Conservation (phyloP, 176 grass and related monocot species). For the Oryza nivara region DNA sequence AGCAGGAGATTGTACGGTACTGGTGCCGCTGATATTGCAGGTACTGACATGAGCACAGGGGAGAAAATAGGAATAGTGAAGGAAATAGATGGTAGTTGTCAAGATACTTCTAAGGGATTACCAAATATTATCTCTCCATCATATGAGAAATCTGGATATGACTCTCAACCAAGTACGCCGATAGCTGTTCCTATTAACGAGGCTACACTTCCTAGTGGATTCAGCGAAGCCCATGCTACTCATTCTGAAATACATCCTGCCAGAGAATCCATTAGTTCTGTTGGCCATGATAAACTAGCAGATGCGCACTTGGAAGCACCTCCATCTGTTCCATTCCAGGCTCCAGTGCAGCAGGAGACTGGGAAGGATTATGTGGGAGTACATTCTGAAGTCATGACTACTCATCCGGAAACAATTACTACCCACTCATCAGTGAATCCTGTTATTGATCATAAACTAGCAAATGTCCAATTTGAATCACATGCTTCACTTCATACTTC, state of each 20-base stretch:
- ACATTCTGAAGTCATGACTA: constrained; percentile 29
- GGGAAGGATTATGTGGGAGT: constrained; percentile 40
- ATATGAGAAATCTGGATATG: constrained; percentile 49
- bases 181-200: constrained; percentile 57
- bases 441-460: constrained; percentile 30
- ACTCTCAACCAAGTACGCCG: constrained; percentile 61
- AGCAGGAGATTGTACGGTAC: constrained; percentile 48
- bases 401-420: constrained; percentile 2
- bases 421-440: constrained; percentile 40
- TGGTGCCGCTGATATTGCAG: constrained; percentile 28
- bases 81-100: constrained; percentile 44
- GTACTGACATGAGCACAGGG: constrained; percentile 28
- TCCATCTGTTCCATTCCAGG: constrained; percentile 35
- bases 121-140: constrained; percentile 48
- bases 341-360: constrained; percentile 45
- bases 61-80: constrained; percentile 45
- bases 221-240: constrained; percentile 29
- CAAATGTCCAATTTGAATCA: constrained; percentile 29
- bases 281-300: constrained; percentile 38
- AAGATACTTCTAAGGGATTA: constrained; percentile 47
- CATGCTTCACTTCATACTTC: constrained; percentile 46
- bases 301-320: constrained; percentile 22
- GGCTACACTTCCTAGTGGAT: constrained; percentile 44
- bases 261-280: constrained; percentile 33
- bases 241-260: constrained; percentile 48